Percentiles rank a stretch among this genome's conserved stretches.
phyloP scores from a whole-genome alignment of 2,329 filamentous ascomycete genomes.

The Cladosporium sp. region DNA sequence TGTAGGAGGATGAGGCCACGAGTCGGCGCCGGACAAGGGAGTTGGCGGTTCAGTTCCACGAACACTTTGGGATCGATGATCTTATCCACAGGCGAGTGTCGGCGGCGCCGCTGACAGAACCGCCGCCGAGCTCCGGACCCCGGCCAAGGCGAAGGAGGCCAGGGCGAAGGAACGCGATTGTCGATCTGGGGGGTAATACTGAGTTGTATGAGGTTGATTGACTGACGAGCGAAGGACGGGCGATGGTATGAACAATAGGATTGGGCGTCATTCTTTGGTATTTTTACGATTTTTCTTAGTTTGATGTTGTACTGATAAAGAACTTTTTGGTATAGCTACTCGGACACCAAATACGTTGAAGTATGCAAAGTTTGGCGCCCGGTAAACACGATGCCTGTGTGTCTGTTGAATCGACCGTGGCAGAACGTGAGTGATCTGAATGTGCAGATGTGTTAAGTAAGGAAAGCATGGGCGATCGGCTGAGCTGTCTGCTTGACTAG shows the following conservation, averaged over 20 bases:
- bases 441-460: neutral
- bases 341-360: neutral
- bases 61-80: neutral
- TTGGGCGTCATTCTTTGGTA: neutral
- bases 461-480: neutral
- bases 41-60: neutral
- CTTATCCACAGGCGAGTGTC: neutral
- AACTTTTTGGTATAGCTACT: neutral
- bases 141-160: neutral
- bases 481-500: neutral
- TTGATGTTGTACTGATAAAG: neutral
- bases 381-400: neutral
- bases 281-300: neutral
- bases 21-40: neutral
- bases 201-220: neutral
- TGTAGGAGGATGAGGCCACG: constrained; percentile 8
- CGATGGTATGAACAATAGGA: neutral
- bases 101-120: neutral
- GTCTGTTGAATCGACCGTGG: neutral
- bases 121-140: neutral
- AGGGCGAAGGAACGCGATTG: neutral
- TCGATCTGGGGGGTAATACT: neutral
- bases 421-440: neutral
- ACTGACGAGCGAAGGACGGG: neutral
- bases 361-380: neutral